Conservation (phyloP, 768 basidiomycete genomes). For the Naganishia kalamii region DNA sequence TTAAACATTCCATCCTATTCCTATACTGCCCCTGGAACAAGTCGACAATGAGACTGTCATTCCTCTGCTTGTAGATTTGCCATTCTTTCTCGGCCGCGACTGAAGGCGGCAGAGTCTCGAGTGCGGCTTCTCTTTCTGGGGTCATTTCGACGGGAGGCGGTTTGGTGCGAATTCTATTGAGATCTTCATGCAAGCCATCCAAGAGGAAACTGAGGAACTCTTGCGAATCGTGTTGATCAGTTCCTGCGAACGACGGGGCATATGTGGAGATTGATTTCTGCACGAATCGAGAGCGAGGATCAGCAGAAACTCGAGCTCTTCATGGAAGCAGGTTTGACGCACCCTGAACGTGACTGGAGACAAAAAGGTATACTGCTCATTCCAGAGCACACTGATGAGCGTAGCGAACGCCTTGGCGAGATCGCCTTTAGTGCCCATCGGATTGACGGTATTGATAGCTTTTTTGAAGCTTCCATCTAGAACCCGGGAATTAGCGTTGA, state of each 20-base stretch:
- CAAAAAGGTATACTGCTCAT: constrained; percentile 72
- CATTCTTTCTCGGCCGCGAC: constrained; percentile 90
- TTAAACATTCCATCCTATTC: constrained; percentile 79
- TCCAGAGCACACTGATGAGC: constrained; percentile 80
- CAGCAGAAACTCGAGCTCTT: background rate
- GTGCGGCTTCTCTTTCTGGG: constrained; percentile 74
- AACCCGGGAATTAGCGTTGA: background rate
- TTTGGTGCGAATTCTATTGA: constrained; percentile 73
- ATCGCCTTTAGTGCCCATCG: constrained; percentile 77
- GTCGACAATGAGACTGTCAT: constrained; percentile 91
- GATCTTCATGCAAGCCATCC: constrained; percentile 83
- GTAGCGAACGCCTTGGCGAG: constrained; percentile 75
- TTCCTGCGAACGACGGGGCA: constrained; percentile 69
- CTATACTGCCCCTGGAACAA: constrained; percentile 97
- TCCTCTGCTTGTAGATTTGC: constrained; percentile 77
- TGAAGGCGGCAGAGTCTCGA: constrained; percentile 78
- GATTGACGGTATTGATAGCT: constrained; percentile 70
- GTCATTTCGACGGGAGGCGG: constrained; percentile 58
- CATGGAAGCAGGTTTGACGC: constrained; percentile 33
- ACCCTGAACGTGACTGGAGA: constrained; percentile 80
- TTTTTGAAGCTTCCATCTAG: constrained; percentile 46
- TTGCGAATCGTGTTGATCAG: constrained; percentile 94
- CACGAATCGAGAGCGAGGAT: constrained; percentile 24
- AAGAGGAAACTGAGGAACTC: constrained; percentile 91
- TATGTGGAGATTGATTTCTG: constrained; percentile 59